Base-by-base conservation (phyloP, 352 stramenopile genomes). In the Globisporangium okanoganense region DNA sequence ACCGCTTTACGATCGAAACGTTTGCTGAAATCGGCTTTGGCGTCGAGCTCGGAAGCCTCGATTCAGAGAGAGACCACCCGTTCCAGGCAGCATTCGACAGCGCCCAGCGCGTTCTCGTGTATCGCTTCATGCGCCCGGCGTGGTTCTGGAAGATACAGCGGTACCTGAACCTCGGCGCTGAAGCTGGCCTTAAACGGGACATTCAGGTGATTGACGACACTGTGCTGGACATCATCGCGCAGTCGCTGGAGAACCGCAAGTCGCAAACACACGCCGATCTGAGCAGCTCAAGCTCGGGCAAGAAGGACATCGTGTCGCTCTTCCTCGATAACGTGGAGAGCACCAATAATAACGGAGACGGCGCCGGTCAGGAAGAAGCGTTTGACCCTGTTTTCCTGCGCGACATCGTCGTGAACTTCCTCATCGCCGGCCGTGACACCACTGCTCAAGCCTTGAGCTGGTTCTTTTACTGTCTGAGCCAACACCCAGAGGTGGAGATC, bases 11-110 rank as follows among this genome's bases (percentile, higher is more conserved):
- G 31, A 76, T 85, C 22, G 71, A 86, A 6, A 65, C 67, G 18
- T 83, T 89, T 54, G 56, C 72, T 0, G 64, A 81, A 25, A 78
- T 86, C 20, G 79, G 58, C 9, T 78, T 87, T 56, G 73, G 71
- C 24, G 22, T 70, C 12, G 10, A 72, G 5, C 12, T 78, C 3
- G 38, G 59, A 2, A 48, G 48, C 6, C 69, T 78, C 18, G 47
- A 61, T 1, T 14, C 14, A 4, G 13, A 53, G 16, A 35, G 51
- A 3, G 61, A 73, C 18, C 64, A 67, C 16, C 61, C 65, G 10
- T 73, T 82, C 36, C 55, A 73, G 35, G 43, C 35, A 0, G 72
- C 70, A 2, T 78, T 92, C 35, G 75, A 90, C 35, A 58, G 35
- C 3, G 71, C 67, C 0, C 66, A 76, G 50, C 67, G 63, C 20